A percentile compares a stretch with the other conserved stretches of the same genome.
These are phyloP conservation scores for Cyberlindnera euphorbiae DNA, from an alignment of 805 yeast genomes.

Conservation along the genomic window DNA sequence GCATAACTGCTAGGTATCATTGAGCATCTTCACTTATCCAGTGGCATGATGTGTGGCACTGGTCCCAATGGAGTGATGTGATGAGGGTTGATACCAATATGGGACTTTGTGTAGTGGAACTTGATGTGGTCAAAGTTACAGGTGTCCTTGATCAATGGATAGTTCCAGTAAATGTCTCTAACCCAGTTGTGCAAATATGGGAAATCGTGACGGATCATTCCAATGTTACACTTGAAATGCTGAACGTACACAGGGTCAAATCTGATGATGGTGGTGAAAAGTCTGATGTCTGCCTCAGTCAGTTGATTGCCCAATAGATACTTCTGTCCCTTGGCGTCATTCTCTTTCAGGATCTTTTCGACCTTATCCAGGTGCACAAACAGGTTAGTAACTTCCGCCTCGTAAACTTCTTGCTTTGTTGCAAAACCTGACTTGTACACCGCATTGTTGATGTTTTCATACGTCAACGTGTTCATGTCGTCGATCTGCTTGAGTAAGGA, in stretches of 20 bases:
- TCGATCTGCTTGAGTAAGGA: constrained; percentile 55
- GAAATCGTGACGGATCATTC: constrained; percentile 72
- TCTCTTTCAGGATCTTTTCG: constrained; percentile 51
- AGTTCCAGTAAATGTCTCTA: constrained; percentile 75
- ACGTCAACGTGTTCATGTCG: constrained; percentile 75
- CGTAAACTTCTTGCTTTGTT: constrained; percentile 76
- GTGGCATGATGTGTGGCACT: constrained; percentile 61
- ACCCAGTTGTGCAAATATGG: constrained; percentile 80
- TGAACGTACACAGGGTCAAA: constrained; percentile 93
- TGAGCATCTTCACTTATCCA: constrained; percentile 13
- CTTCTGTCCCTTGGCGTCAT: constrained; percentile 22
- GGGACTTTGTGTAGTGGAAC: constrained; percentile 85
- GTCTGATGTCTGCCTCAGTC: constrained; percentile 88
- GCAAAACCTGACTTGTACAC: constrained; percentile 94
- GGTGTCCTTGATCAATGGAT: constrained; percentile 68
- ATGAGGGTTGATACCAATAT: constrained; percentile 71
- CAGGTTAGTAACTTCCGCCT: constrained; percentile 54
- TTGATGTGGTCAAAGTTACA: constrained; percentile 90
- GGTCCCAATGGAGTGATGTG: constrained; percentile 91
- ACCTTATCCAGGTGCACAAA: constrained; percentile 67
- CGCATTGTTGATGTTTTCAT: constrained; percentile 84
- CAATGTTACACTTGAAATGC: constrained; percentile 90
- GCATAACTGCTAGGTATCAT: too few species aligned
- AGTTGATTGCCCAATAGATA: constrained; percentile 59
- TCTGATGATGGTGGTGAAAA: constrained; percentile 82